phyloP scores from a whole-genome alignment of 2,329 filamentous ascomycete genomes.

The Rhynchosporium graminicola region DNA sequence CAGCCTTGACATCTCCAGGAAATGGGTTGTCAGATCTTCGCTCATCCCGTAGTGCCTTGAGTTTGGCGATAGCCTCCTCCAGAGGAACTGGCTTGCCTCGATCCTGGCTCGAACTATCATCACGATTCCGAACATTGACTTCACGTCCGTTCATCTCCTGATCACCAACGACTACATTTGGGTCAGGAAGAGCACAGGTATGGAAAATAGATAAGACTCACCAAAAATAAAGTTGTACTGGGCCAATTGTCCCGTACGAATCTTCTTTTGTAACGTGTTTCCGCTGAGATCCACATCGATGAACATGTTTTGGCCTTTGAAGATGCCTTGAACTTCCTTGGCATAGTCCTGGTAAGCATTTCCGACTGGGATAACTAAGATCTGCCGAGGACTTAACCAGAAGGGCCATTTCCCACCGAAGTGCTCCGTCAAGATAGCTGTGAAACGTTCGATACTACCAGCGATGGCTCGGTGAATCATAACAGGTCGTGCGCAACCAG shows the following conservation, averaged over 20 bases:
- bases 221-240: slow-evolving; percentile 85
- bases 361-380: slow-evolving; percentile 77
- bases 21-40: slow-evolving; percentile 43
- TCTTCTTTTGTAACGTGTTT: slow-evolving; percentile 89
- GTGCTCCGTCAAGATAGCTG: slow-evolving; percentile 80
- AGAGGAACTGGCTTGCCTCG: slow-evolving; percentile 60
- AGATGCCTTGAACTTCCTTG: slow-evolving; percentile 68
- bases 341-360: slow-evolving; percentile 72
- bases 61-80: slow-evolving; percentile 57
- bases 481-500: slow-evolving; percentile 76
- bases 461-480: slow-evolving; percentile 85
- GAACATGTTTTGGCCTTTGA: slow-evolving; percentile 68
- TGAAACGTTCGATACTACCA: slow-evolving; percentile 68
- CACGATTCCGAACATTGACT: slow-evolving; percentile 64
- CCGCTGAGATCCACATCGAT: slow-evolving; percentile 70
- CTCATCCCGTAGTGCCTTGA: slow-evolving; percentile 54
- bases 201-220: slow-evolving; percentile 44
- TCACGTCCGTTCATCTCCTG: slow-evolving; percentile 61
- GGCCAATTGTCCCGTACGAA: slow-evolving; percentile 75
- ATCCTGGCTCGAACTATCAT: slow-evolving; percentile 62
- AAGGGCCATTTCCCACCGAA: slow-evolving; percentile 88
- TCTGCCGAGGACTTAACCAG: slow-evolving; percentile 83
- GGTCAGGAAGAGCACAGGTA: neutral
- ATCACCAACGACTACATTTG: slow-evolving; percentile 56
- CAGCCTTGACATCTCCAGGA: slow-evolving; percentile 36